Evolutionary conservation across 1,139 yeast species (phyloP).

Genomic region (Saccharomyces hybrid): DNA sequence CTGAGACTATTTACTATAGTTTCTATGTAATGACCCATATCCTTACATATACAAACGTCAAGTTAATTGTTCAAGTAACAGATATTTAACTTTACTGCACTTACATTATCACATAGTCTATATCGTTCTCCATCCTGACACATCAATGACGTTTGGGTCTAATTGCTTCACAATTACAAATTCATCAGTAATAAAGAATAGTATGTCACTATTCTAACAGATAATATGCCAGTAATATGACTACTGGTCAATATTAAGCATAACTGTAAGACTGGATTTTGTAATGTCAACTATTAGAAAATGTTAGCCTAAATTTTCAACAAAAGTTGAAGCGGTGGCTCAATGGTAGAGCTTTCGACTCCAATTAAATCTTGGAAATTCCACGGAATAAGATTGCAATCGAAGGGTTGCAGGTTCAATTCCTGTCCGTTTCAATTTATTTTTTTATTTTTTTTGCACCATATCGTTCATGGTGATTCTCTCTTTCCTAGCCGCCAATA

Average conservation of each 20-base stretch:
- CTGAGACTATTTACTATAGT: background rate
- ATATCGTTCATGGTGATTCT: too few relatives aligned
- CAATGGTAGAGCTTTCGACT: constrained; percentile 92
- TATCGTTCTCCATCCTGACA: too few relatives aligned
- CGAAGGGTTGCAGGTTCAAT: constrained; percentile 73
- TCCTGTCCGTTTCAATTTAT: constrained; percentile 58
- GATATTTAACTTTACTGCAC: background rate
- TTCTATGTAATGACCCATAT: background rate
- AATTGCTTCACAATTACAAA: too few relatives aligned
- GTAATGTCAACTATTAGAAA: background rate
- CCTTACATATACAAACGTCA: background rate
- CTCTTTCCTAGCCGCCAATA: constrained; percentile 9
- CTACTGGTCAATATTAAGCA: too few relatives aligned
- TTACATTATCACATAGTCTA: background rate
- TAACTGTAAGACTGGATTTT: background rate
- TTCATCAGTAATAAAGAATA: too few relatives aligned
- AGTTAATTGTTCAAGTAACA: background rate
- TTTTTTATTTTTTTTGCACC: too few relatives aligned
- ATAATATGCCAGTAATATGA: too few relatives aligned
- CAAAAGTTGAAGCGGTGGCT: constrained; percentile 66
- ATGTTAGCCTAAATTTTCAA: background rate
- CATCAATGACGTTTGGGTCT: too few relatives aligned
- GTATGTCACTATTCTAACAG: too few relatives aligned
- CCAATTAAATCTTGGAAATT: constrained; percentile 43
- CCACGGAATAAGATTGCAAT: constrained; percentile 36